Percentiles rank a stretch among this genome's conserved stretches.
These are phyloP conservation scores for Podila verticillata DNA, from an alignment of 192 early-diverging fungal species.

Conservation along the genomic window DNA sequence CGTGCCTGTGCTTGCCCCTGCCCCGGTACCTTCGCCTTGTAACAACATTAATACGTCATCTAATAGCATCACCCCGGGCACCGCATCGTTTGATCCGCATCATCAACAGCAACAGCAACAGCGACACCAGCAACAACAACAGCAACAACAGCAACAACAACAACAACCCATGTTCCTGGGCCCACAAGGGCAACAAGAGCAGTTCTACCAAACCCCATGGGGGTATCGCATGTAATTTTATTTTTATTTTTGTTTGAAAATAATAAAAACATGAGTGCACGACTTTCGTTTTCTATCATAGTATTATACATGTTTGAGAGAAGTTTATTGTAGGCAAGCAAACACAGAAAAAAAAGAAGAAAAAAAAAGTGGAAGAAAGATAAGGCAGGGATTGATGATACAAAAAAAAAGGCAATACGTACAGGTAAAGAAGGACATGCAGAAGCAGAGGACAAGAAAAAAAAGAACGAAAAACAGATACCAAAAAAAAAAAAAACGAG, in stretches of 20 bases:
- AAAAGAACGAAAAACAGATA: background rate
- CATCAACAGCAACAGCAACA: constrained; percentile 1
- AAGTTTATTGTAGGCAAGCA: no score
- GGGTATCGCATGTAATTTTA: background rate
- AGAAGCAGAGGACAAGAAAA: background rate
- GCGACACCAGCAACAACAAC: background rate
- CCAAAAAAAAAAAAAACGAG: background rate
- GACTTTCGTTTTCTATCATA: background rate
- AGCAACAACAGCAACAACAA: background rate
- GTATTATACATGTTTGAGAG: background rate
- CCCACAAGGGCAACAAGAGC: background rate
- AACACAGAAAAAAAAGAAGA: background rate
- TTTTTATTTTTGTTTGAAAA: background rate
- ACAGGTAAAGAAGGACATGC: background rate
- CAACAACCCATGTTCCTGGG: background rate
- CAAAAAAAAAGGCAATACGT: background rate
- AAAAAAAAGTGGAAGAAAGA: background rate
- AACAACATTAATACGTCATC: no score
- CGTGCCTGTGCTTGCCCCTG: no score
- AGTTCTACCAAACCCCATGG: background rate
- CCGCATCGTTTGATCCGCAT: background rate
- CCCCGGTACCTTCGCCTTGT: no score
- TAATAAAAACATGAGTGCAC: background rate
- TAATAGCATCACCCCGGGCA: background rate
- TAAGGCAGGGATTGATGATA: background rate